These are phyloP conservation scores for Kandelia obovata DNA, from an alignment of 345 rosid species.

Conservation along the genomic window DNA sequence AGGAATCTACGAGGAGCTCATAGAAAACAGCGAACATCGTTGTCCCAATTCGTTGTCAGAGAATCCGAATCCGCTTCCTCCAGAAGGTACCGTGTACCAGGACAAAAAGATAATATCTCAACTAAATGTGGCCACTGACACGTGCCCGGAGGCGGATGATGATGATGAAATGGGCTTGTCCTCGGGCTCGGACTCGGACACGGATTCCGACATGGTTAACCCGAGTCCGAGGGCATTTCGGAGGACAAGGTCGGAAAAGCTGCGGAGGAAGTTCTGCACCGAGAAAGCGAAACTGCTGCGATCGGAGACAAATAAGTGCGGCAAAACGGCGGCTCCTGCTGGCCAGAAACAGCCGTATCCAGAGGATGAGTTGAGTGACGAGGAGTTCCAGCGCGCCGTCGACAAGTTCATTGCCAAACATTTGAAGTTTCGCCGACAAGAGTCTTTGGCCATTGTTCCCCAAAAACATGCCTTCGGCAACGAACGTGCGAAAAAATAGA, in stretches of 20 bases:
- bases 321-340: neutral
- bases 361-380: conserved; percentile 55
- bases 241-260: conserved; percentile 39
- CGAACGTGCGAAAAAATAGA: neutral
- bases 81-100: conserved; percentile 27
- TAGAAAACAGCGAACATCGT: conserved; percentile 32
- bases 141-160: conserved; percentile 3
- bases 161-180: neutral
- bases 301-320: conserved; percentile 48
- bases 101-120: conserved; percentile 53
- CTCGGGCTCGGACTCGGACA: conserved; percentile 9
- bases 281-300: conserved; percentile 31
- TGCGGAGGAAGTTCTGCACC: conserved; percentile 3
- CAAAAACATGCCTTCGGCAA: conserved; percentile 22
- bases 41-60: neutral
- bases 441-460: conserved; percentile 49
- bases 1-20: conserved; percentile 38
- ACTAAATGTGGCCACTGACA: conserved; percentile 11
- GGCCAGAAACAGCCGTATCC: conserved; percentile 10
- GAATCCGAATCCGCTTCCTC: conserved; percentile 5
- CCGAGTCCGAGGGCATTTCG: conserved; percentile 20
- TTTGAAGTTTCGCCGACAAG: conserved; percentile 56
- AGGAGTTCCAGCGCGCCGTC: conserved; percentile 66
- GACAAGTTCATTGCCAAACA: conserved; percentile 78
- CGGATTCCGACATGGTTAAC: conserved; percentile 11